phyloP scores from a whole-genome alignment of 2,329 filamentous ascomycete genomes.

The Penicillium sclerotigenum region DNA sequence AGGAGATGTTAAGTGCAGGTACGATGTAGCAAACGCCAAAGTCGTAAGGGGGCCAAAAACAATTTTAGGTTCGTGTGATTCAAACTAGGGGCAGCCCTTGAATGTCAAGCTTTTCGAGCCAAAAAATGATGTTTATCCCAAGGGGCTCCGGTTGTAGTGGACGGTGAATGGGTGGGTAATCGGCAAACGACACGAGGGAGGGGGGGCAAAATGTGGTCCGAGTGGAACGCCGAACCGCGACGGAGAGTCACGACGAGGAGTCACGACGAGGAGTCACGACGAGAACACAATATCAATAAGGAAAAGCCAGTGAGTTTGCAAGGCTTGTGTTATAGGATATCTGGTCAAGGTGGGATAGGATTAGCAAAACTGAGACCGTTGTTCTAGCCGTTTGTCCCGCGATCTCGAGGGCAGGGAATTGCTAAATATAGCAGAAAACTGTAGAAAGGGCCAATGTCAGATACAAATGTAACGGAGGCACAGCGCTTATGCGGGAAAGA shows the following conservation, averaged over 20 bases:
- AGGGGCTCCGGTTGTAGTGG: background rate
- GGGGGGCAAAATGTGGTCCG: constrained; percentile 12
- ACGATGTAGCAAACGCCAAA: constrained; percentile 6
- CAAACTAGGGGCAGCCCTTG: background rate
- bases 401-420: constrained; percentile 23
- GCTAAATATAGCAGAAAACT: constrained; percentile 39
- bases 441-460: constrained; percentile 26
- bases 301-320: background rate
- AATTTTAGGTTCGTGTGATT: background rate
- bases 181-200: constrained; percentile 9
- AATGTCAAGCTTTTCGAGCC: background rate
- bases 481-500: constrained; percentile 19
- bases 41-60: background rate
- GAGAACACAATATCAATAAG: constrained; percentile 4
- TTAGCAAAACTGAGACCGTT: constrained; percentile 13
- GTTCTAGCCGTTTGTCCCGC: constrained; percentile 25
- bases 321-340: background rate
- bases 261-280: constrained; percentile 11
- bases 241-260: constrained; percentile 8
- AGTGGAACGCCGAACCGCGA: constrained; percentile 11
- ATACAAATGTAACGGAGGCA: constrained; percentile 22
- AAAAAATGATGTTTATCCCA: background rate
- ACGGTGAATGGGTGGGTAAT: constrained; percentile 6
- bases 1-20: background rate
- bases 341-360: constrained; percentile 3